These are phyloP conservation scores for Phytopythium kandeliae DNA, from an alignment of 352 stramenopile species.

Conservation along the genomic window DNA sequence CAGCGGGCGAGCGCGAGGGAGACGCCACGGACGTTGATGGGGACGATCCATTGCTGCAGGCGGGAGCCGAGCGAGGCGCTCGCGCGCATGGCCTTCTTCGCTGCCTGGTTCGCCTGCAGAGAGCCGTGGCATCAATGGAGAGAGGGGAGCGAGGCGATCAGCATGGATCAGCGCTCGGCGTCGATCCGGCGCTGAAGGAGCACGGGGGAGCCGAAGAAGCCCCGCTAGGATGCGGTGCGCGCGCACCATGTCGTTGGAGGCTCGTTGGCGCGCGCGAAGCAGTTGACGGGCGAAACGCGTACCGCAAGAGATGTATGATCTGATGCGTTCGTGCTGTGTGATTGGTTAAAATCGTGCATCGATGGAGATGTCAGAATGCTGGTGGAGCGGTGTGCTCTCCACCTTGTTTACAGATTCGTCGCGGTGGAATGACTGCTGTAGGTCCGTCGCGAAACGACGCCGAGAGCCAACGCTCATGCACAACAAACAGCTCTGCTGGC, in stretches of 20 bases:
- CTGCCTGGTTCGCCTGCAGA: constrained; percentile 71
- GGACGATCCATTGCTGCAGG: constrained; percentile 75
- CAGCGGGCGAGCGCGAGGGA: background rate
- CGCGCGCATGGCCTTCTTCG: constrained; percentile 76
- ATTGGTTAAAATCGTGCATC: too few relatives aligned
- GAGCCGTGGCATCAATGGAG: background rate
- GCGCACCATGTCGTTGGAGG: too few relatives aligned
- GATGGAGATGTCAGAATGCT: too few relatives aligned
- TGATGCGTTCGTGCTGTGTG: too few relatives aligned
- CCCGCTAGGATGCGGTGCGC: background rate
- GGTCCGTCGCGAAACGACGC: constrained; percentile 2
- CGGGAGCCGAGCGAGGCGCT: constrained; percentile 61
- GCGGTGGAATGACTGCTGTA: too few relatives aligned
- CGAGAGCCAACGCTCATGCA: background rate
- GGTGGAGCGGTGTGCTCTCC: too few relatives aligned
- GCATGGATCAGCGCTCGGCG: background rate
- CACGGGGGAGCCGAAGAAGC: background rate
- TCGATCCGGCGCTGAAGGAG: background rate
- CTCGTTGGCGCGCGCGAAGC: too few relatives aligned
- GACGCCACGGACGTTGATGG: constrained; percentile 63
- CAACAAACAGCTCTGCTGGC: too few relatives aligned
- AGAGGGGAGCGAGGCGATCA: background rate
- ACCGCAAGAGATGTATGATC: too few relatives aligned
- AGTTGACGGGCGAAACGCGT: too few relatives aligned
- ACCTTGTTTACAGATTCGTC: too few relatives aligned